Evolutionary conservation across 2,329 filamentous ascomycete genomes (phyloP), one percentile per base, ranked within the genome.

Genomic region (Aaosphaeria arxii): DNA sequence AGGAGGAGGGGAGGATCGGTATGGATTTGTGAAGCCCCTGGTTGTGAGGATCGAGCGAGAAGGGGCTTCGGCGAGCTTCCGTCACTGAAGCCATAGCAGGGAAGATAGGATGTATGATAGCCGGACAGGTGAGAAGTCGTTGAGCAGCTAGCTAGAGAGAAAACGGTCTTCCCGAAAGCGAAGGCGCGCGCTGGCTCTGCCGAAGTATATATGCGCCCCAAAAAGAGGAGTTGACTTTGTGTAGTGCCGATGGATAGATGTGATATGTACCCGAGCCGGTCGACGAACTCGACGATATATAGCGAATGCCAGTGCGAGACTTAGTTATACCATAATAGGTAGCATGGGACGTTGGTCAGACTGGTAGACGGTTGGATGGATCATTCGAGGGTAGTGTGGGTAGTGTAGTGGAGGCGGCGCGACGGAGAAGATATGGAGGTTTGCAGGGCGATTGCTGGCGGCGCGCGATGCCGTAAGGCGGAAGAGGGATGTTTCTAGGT

Each of bases 1-100:
- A 61, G 33, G 75, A 74, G 13, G 77, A 77, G 13, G 76, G 72
- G 44, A 79, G 72, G 50, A 81, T 74, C 43, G 78, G 76, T 42
- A 81, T 75, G 42, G 76, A 75, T 62, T 77, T 75, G 62, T 77
- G 74, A 54, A 75, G 73, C 48, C 71, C 67, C 42, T 66, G 61
- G 67, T 67, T 58, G 67, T 71, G 67, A 4, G 60, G 52, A 46
- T 71, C 68, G 61, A 66, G 67, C 50, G 74, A 61, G 55, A 79
- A 77, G 39, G 74, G 72, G 55, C 71, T 77, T 61, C 74, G 71
- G 48, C 69, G 67, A 54, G 74, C 66, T 48, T 74, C 72, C 46
- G 70, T 67, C 48, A 74, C 69, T 36, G 73, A 72, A 48, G 74
- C 73, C 74, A 77, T 77, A 50, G 50, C 49, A 33, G 50, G 42